Base-by-base conservation (phyloP, 495 filamentous ascomycete species). In the Hyaloscypha hepaticicola region DNA sequence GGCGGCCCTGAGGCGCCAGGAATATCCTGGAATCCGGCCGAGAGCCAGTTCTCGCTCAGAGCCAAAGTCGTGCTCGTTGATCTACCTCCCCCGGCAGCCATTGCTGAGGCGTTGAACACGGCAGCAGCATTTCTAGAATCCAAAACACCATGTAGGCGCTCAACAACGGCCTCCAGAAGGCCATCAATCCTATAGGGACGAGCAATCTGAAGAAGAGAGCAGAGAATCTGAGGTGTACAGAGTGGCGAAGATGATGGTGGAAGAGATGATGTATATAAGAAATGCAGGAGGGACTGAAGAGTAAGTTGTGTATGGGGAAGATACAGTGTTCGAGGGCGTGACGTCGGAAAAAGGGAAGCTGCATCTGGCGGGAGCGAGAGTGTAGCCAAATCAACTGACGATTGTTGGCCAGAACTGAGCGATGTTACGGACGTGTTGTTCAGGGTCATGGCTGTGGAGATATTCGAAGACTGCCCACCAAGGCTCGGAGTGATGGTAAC, bases 61-160 rank as follows among this genome's bases (percentile, higher is more conserved):
- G 59, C 61, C 1, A 61, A 64, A 1, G 34, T 45, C 59, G 66
- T 68, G 49, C 60, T 70, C 45, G 67, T 72, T n/a, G 68, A 64
- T 1, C 91, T 81, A 1, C 96, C 95, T 27, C 94, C 92, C 1
- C 96, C 95, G 8, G 96, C 96, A 3, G 94, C 96, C 95, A 98
- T 98, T 55, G 95, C 95, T 0, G 94, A 93, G 0, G 96, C 95
- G 68, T 99, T 99, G 83, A 98, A 99, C 16, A 98, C 92, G 19
- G 96, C 95, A 0, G 95, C 96, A 0, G 95, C 93, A 72, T 98
- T 99, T 55, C 93, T 83, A 14, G 88, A 91, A 70, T 99, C 96
- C 3, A 99, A 87, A 8, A 94, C 85, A 60, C 90, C 86, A 72
- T 99, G 95, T 6, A 99, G 85, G 22, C 94, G 88, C 73, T 96